A percentile compares a stretch with the other conserved stretches of the same genome.
Evolutionary conservation across 176 grass and related monocot genomes (phyloP).

Genomic region (Phoenix roebelenii): DNA sequence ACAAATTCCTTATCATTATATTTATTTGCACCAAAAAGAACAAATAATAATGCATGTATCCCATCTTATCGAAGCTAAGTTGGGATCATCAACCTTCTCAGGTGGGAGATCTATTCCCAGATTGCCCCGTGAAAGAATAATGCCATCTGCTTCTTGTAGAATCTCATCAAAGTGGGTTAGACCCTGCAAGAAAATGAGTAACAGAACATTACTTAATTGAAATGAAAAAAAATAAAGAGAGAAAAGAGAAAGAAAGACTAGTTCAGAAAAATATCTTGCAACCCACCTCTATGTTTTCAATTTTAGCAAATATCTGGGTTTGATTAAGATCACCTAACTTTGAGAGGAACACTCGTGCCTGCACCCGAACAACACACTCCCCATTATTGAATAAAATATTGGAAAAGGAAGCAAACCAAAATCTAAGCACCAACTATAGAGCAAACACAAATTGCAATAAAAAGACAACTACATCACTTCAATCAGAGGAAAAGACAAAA

Average conservation of each 20-base stretch:
- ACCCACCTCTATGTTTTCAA: constrained; percentile 92
- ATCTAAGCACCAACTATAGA: too few species aligned
- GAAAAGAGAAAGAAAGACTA: not conserved
- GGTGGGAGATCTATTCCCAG: constrained; percentile 96
- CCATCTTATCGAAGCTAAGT: too few species aligned
- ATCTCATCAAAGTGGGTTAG: constrained; percentile 99
- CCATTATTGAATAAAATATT: not conserved
- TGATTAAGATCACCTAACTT: constrained; percentile 85
- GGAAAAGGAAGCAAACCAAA: not conserved
- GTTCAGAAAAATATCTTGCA: not conserved
- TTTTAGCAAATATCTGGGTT: constrained; percentile 97
- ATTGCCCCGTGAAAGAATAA: constrained; percentile 96
- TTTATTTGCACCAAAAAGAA: too few species aligned
- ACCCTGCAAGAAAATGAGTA: constrained; percentile 47
- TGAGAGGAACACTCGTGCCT: constrained; percentile 80
- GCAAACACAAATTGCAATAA: too few species aligned
- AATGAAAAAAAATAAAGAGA: not conserved
- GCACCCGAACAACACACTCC: not conserved
- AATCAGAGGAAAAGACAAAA: constrained; percentile 3
- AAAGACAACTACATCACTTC: not conserved
- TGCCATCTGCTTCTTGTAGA: constrained; percentile 80
- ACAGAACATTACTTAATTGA: too few species aligned
- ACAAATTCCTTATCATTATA: too few species aligned
- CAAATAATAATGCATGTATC: too few species aligned
- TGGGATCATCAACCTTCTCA: constrained; percentile 52